Percentiles rank a stretch among this genome's conserved stretches.
These are phyloP conservation scores for Fusarium sp. DNA, from an alignment of 2,329 filamentous ascomycete species.

Conservation along the genomic window DNA sequence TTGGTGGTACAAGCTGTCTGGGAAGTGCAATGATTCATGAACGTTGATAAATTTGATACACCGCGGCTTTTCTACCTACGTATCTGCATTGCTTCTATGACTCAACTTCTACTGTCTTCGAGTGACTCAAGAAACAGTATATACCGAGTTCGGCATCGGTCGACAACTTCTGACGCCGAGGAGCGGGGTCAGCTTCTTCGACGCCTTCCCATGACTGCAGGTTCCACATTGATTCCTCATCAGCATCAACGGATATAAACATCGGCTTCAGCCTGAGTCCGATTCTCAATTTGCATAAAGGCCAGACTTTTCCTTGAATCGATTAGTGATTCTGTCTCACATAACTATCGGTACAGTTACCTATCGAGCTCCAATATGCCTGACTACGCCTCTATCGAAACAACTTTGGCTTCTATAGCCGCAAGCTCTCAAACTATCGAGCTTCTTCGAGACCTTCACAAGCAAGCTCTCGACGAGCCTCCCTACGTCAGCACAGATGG, in stretches of 20 bases:
- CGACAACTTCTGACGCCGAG: slow-evolving; percentile 3
- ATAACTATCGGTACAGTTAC: neutral
- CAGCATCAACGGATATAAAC: neutral
- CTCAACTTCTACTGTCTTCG: neutral
- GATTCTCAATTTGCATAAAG: neutral
- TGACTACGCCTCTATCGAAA: slow-evolving; percentile 41
- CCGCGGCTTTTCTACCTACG: neutral
- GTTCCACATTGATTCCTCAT: slow-evolving; percentile 8
- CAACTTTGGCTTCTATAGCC: slow-evolving; percentile 46
- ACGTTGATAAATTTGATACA: neutral
- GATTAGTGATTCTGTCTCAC: accelerated
- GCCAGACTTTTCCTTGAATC: accelerated
- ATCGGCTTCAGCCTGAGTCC: neutral
- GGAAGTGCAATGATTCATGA: neutral
- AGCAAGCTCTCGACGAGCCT: slow-evolving; percentile 46
- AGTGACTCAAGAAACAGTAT: neutral
- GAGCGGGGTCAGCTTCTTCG: slow-evolving; percentile 19
- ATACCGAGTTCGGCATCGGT: neutral
- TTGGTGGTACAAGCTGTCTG: neutral
- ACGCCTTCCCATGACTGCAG: neutral
- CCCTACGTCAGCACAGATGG: slow-evolving; percentile 47
- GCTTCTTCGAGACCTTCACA: slow-evolving; percentile 49
- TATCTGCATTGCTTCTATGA: neutral
- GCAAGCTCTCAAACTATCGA: slow-evolving; percentile 44
- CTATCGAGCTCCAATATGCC: slow-evolving; percentile 14